phyloP scores from a whole-genome alignment of 73 alveolate genomes.

The Symbiodinium pilosum region DNA sequence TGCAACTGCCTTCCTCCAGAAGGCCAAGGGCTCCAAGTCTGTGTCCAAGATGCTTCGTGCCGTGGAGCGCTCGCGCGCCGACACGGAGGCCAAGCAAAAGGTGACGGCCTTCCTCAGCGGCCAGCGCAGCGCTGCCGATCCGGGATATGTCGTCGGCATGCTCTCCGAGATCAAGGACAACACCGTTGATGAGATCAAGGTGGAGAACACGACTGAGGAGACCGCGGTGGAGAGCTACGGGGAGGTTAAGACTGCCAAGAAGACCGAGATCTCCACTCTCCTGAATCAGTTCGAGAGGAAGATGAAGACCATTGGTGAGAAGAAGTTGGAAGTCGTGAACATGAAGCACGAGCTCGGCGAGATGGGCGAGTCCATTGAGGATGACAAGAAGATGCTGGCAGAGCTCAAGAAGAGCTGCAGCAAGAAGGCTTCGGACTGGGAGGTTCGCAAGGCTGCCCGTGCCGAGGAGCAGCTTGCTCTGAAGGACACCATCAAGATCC shows the following conservation, averaged over 20 bases:
- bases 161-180: not conserved
- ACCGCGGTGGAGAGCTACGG: not conserved
- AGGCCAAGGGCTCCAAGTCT: not conserved
- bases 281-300: constrained; percentile 5
- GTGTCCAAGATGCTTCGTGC: not conserved
- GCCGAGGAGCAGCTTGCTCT: constrained; percentile 64
- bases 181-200: not conserved
- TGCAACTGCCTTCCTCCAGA: not conserved
- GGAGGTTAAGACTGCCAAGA: constrained; percentile 1
- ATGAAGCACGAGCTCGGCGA: constrained; percentile 8
- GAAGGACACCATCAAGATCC: constrained; percentile 29
- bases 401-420: constrained; percentile 19
- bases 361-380: constrained; percentile 10
- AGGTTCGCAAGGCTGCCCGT: constrained; percentile 29
- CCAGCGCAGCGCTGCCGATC: not conserved
- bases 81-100: not conserved
- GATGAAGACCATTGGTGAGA: not conserved
- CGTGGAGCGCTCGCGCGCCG: not conserved
- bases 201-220: not conserved
- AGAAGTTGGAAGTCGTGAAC: not conserved
- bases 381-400: constrained; percentile 11
- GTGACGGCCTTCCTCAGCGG: not conserved
- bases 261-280: not conserved
- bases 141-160: constrained; percentile 4
- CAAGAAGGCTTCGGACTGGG: constrained; percentile 38